Percentiles rank a stretch among this genome's conserved stretches.
Conservation (phyloP, 768 basidiomycete species). For the Rossbeevera mucosa region DNA sequence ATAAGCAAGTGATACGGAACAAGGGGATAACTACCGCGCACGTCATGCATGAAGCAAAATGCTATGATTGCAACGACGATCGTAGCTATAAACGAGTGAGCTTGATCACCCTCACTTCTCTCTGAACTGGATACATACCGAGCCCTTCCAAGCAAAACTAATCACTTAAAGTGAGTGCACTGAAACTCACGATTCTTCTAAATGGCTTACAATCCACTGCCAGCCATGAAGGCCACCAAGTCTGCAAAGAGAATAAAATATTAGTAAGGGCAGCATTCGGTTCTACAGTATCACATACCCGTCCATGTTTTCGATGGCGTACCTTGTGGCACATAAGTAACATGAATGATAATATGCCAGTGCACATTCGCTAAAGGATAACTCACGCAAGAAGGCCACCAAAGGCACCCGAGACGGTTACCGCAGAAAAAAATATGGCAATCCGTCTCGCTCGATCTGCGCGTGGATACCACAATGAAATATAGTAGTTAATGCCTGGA, state of each 20-base stretch:
- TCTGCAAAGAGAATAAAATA: constrained; percentile 1
- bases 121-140: constrained; percentile 8
- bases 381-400: constrained; percentile 45
- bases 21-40: constrained; percentile 17
- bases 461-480: constrained; percentile 59
- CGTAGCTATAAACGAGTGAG: constrained; percentile 16
- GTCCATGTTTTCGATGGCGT: constrained; percentile 28
- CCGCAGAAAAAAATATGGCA: constrained; percentile 61
- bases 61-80: constrained; percentile 15
- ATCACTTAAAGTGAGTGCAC: constrained; percentile 5
- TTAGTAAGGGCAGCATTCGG: not conserved
- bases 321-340: constrained; percentile 25
- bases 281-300: constrained; percentile 29
- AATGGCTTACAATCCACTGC: constrained; percentile 35
- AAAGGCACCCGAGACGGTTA: constrained; percentile 50
- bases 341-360: no score
- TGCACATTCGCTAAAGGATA: not conserved
- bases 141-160: constrained; percentile 32
- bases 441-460: constrained; percentile 54
- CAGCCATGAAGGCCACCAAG: constrained; percentile 32
- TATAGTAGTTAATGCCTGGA: constrained; percentile 39
- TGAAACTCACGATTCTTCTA: not conserved
- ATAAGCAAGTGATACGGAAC: not conserved
- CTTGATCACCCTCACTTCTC: not conserved
- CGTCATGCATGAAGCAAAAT: constrained; percentile 54